Evolutionary conservation across 345 rosid genomes (phyloP).

Genomic region (Limnanthes douglasii): DNA sequence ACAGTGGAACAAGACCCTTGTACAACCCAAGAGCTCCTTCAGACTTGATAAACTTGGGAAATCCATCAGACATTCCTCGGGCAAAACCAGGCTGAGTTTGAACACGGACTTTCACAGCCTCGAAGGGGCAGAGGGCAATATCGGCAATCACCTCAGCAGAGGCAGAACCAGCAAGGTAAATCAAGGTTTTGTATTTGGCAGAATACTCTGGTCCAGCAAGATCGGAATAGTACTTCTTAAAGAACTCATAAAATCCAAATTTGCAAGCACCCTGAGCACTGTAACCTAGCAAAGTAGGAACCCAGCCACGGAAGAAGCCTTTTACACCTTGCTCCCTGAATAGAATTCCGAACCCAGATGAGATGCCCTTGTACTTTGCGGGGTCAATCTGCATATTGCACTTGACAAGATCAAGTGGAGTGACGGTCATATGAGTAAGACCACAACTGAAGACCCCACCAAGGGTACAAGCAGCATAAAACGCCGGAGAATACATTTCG

Average conservation of each 20-base stretch:
- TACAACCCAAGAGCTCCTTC: conserved; percentile 93
- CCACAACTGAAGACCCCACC: conserved; percentile 97
- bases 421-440: conserved; percentile 82
- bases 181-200: conserved; percentile 84
- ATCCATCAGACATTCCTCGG: conserved; percentile 82
- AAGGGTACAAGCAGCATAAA: conserved; percentile 75
- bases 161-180: conserved; percentile 97
- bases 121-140: conserved; percentile 93
- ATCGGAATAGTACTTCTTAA: conserved; percentile 88
- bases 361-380: conserved; percentile 76
- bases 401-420: conserved; percentile 99
- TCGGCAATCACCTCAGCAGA: conserved; percentile 96
- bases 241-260: conserved; percentile 93
- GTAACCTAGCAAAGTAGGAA: conserved; percentile 91
- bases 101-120: conserved; percentile 97
- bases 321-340: conserved; percentile 79
- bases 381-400: conserved; percentile 99
- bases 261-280: conserved; percentile 99
- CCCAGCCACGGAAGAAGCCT: conserved; percentile 99
- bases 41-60: conserved; percentile 83
- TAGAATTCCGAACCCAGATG: conserved; percentile 85
- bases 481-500: conserved; percentile 81
- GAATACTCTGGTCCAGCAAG: conserved; percentile 83
- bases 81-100: conserved; percentile 99
- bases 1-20: conserved; percentile 90